Percentiles rank a stretch among this genome's conserved stretches.
phyloP scores from a whole-genome alignment of 1,284 basidiomycete genomes.

The Vanrija sp. region DNA sequence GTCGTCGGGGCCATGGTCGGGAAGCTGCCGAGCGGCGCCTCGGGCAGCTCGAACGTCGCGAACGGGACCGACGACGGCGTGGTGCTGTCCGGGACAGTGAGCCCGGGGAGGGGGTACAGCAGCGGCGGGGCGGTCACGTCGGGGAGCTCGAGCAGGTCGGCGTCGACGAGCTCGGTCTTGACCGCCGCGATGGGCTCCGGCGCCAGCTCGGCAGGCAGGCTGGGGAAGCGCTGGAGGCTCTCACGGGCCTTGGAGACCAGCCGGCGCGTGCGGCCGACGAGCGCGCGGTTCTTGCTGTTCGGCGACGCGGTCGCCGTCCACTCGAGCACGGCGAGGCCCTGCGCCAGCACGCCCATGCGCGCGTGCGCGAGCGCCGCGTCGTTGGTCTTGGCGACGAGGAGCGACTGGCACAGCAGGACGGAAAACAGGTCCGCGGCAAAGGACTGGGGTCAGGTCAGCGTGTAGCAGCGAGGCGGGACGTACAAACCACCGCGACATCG shows the following conservation, averaged over 20 bases:
- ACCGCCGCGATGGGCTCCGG: background rate
- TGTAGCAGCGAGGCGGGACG: no score
- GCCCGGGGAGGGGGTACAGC: background rate
- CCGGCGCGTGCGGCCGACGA: slow-evolving; percentile 8
- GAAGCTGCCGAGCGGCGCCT: background rate
- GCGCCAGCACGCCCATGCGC: slow-evolving; percentile 10
- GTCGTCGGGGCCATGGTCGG: background rate
- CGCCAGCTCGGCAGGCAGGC: background rate
- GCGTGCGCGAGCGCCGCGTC: slow-evolving; percentile 8
- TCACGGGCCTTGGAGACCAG: slow-evolving; percentile 11
- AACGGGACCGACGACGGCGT: background rate
- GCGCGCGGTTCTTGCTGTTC: slow-evolving; percentile 18
- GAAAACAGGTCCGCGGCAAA: slow-evolving; percentile 22
- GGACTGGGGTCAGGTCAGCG: background rate
- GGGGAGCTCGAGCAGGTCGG: background rate
- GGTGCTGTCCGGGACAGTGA: no score
- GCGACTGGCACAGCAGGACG: slow-evolving; percentile 18
- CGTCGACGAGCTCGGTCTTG: background rate
- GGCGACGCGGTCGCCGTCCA: slow-evolving; percentile 15
- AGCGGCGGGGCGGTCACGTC: background rate
- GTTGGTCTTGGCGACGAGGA: slow-evolving; percentile 18
- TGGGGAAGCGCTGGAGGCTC: slow-evolving; percentile 3
- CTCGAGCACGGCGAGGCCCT: slow-evolving; percentile 15
- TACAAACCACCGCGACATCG: slow-evolving; percentile 19
- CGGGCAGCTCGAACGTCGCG: background rate